phyloP scores from a whole-genome alignment of 2,329 filamentous ascomycete genomes.

The Colletotrichum chlorophyti region DNA sequence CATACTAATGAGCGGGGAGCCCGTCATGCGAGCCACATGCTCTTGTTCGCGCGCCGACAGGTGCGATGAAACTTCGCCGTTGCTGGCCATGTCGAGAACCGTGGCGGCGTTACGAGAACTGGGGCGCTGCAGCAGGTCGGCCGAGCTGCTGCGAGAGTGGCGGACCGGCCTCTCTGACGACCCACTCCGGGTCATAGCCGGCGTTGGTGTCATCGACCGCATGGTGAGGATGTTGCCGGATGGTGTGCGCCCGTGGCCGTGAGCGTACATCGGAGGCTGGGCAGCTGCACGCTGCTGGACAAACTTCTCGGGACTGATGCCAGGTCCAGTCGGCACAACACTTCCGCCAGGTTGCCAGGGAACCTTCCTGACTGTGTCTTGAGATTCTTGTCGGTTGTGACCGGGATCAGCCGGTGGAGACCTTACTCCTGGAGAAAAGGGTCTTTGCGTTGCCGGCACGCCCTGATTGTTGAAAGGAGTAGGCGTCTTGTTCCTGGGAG shows the following conservation, averaged over 20 bases:
- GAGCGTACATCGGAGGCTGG: slow-evolving; percentile 43
- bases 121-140: slow-evolving; percentile 56
- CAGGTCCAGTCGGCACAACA: slow-evolving; percentile 48
- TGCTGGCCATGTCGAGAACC: slow-evolving; percentile 55
- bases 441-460: slow-evolving; percentile 32
- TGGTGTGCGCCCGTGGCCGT: slow-evolving; percentile 63
- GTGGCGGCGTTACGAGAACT: slow-evolving; percentile 65
- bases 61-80: slow-evolving; percentile 52
- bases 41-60: slow-evolving; percentile 90
- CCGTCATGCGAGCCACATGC: slow-evolving; percentile 83
- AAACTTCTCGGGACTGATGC: slow-evolving; percentile 79
- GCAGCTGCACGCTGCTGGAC: slow-evolving; percentile 79
- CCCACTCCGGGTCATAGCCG: slow-evolving; percentile 47
- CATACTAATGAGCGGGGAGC: slow-evolving; percentile 76
- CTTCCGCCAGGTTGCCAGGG: slow-evolving; percentile 80
- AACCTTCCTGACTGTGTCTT: slow-evolving; percentile 69
- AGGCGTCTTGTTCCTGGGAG: slow-evolving; percentile 41
- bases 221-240: slow-evolving; percentile 56
- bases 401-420: slow-evolving; percentile 34
- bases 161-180: slow-evolving; percentile 48
- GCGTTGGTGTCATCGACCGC: slow-evolving; percentile 49
- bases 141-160: slow-evolving; percentile 55
- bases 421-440: slow-evolving; percentile 39
- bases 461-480: slow-evolving; percentile 33
- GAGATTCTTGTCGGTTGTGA: slow-evolving; percentile 55